Base-by-base conservation (phyloP, 2,329 filamentous ascomycete species). In the Neoscytalidium dimidiatum region DNA sequence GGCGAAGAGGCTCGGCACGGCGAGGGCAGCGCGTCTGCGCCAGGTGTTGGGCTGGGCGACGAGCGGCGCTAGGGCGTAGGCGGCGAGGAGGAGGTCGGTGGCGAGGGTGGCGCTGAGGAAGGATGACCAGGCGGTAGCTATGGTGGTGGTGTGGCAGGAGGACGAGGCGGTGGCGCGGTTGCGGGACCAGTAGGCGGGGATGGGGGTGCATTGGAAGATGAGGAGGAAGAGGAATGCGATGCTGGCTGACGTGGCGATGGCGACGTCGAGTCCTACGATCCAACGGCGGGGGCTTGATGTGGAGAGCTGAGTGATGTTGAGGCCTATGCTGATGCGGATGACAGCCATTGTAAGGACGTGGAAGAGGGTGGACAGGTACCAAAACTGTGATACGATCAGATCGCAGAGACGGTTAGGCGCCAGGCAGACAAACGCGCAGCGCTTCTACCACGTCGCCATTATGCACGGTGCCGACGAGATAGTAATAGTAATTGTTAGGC, bases 391-490 rank as follows among this genome's bases (percentile, higher is more conserved):
- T 14, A 5, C 3, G 11, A 17, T 53, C 11, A 43, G 26, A 17
- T 21, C 23, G 41, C 9, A 28, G 14, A 3, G 8, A 14, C 4
- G 21, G 29, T 3, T 8, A 19, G 17, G 19, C 13, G 17, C 8
- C 7, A 4, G 14, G 19, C 4, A 11, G 11, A 41, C 46, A 21
- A 28, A 57, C 62, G 8, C 52, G 49, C 13, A 64, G 41, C 8
- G 62, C 62, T 29, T 57, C 62, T 14, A 57, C 62, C n/a, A 64
- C 62, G 21, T 64, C 62, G 29, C 62, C 62, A 4, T 64, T 46
- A 21, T 64, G 49, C 11, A 51, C 35, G 3, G 49, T 64, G 28
- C 62, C 62, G 14, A 48, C 51, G 43, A 46, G 23, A 11, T 38
- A 43, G 9, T 57, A 64, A 19, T 48, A 26, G 9, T 31, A 19